A percentile compares a stretch with the other conserved stretches of the same genome.
Evolutionary conservation across 1,284 basidiomycete genomes (phyloP).

Genomic region (Stygiomarasmius scandens): DNA sequence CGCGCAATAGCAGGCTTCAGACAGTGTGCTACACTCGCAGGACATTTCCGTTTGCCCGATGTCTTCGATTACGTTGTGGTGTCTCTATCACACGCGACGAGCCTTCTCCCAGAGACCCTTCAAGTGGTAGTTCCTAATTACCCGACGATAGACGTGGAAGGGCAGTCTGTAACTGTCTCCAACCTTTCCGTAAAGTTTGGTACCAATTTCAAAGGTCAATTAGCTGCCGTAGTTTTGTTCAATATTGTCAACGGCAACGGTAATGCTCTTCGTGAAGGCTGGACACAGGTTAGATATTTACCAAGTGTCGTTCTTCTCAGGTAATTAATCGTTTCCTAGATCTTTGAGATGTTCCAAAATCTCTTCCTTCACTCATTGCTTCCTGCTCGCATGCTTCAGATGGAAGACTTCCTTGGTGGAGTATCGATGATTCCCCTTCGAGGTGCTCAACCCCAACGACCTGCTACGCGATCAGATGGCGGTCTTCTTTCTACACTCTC

Average conservation of each 20-base stretch:
- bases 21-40: slow-evolving; percentile 93
- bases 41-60: slow-evolving; percentile 87
- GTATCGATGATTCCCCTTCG: slow-evolving; percentile 88
- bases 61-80: slow-evolving; percentile 97
- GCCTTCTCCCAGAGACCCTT: slow-evolving; percentile 75
- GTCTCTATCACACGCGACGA: slow-evolving; percentile 88
- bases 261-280: slow-evolving; percentile 92
- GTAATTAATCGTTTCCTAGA: slow-evolving; percentile 44
- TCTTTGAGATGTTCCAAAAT: slow-evolving; percentile 98
- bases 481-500: slow-evolving; percentile 94
- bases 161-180: slow-evolving; percentile 87
- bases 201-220: slow-evolving; percentile 92
- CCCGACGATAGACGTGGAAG: slow-evolving; percentile 92
- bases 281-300: slow-evolving; percentile 71
- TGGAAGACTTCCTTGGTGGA: slow-evolving; percentile 95
- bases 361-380: slow-evolving; percentile 93
- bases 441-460: slow-evolving; percentile 68
- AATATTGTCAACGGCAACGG: slow-evolving; percentile 98
- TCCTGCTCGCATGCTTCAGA: slow-evolving; percentile 87
- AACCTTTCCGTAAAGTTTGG: slow-evolving; percentile 93
- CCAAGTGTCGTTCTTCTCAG: not conserved
- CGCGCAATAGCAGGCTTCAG: slow-evolving; percentile 93
- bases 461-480: slow-evolving; percentile 75
- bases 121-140: slow-evolving; percentile 81
- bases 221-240: slow-evolving; percentile 97